Evolutionary conservation across 352 stramenopile species (phyloP).

Genomic region (Blastocystis sp.): DNA sequence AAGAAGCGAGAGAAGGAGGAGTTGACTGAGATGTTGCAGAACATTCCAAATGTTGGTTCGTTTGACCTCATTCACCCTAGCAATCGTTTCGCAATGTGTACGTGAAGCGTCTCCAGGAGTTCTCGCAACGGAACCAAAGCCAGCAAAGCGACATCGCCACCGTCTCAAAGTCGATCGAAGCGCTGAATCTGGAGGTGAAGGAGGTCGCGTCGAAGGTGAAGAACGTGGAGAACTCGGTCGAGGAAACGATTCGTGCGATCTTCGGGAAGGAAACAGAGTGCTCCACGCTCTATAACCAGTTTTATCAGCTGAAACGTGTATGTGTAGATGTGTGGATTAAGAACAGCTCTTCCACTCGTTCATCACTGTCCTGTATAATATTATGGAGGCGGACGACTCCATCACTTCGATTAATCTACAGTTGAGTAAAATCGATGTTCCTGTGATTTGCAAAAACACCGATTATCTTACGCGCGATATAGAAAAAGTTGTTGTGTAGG

Average conservation of each 20-base stretch:
- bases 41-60: not conserved
- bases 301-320: constrained; percentile 31
- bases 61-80: not conserved
- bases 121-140: not conserved
- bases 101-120: not conserved
- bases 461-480: constrained; percentile 21
- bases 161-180: not conserved
- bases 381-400: constrained; percentile 34
- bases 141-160: not conserved
- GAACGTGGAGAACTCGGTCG: not conserved
- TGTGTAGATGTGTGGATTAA: not conserved
- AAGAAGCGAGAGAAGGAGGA: constrained; percentile 29
- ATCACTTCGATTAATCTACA: constrained; percentile 11
- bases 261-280: constrained; percentile 26
- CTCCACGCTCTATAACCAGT: constrained; percentile 33
- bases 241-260: not conserved
- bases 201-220: not conserved
- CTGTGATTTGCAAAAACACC: constrained; percentile 47
- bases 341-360: constrained; percentile 45
- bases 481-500: not conserved
- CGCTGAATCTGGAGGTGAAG: not conserved
- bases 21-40: not conserved
- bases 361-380: not conserved
- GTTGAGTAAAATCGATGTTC: constrained; percentile 19
- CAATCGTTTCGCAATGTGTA: constrained; percentile 13